Conservation (phyloP, 2,329 filamentous ascomycete genomes). For the Penicillium expansum region DNA sequence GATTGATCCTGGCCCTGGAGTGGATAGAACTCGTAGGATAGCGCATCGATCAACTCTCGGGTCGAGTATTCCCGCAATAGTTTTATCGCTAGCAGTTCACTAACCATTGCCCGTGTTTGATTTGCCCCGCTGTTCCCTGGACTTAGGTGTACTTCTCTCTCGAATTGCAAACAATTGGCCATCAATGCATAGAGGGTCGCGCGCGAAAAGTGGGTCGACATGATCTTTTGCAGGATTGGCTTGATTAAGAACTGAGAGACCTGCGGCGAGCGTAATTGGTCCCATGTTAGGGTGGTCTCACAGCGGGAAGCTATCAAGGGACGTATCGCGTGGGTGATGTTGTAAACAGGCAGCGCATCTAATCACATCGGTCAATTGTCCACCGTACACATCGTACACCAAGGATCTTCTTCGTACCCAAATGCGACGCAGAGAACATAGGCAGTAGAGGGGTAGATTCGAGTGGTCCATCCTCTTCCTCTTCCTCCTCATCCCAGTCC, state of each 20-base stretch:
- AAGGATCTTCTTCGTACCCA: conserved; percentile 55
- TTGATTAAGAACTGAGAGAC: conserved; percentile 94
- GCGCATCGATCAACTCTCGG: conserved; percentile 84
- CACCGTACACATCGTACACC: background rate
- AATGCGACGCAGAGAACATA: conserved; percentile 74
- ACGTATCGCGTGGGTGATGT: conserved; percentile 84
- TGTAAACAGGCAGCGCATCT: conserved; percentile 88
- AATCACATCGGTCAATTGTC: conserved; percentile 6
- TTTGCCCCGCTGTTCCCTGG: conserved; percentile 82
- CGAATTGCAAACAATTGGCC: conserved; percentile 91
- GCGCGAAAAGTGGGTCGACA: conserved; percentile 75
- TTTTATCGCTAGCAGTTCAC: conserved; percentile 86
- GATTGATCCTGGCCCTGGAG: conserved; percentile 70
- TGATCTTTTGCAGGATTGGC: conserved; percentile 88
- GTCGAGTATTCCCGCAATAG: conserved; percentile 86
- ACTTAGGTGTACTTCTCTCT: conserved; percentile 77
- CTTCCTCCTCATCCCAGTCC: conserved; percentile 40
- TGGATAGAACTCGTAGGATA: conserved; percentile 94
- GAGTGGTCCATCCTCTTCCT: conserved; percentile 44
- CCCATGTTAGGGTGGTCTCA: conserved; percentile 91
- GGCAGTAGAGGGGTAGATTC: conserved; percentile 61
- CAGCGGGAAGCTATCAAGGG: conserved; percentile 79
- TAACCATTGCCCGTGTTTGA: conserved; percentile 80
- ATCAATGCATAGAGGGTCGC: conserved; percentile 87
- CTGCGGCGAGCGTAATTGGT: conserved; percentile 91